These are phyloP conservation scores for Candida montana DNA, from an alignment of 805 yeast species.

Conservation along the genomic window DNA sequence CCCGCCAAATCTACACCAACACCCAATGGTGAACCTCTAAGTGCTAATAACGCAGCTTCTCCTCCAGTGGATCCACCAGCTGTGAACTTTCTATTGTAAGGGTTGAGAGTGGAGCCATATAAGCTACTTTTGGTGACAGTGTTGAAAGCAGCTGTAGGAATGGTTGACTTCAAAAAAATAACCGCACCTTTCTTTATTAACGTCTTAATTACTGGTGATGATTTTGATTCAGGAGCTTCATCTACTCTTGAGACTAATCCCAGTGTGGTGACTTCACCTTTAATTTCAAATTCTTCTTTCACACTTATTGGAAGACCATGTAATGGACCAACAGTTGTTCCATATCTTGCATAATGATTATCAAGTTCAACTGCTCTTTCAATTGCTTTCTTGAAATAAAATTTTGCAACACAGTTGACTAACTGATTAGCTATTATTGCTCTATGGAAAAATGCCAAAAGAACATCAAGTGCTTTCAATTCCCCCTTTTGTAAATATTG, in stretches of 20 bases:
- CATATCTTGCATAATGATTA: slow-evolving; percentile 36
- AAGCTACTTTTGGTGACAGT: slow-evolving; percentile 38
- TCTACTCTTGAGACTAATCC: slow-evolving; percentile 38
- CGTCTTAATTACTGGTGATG: slow-evolving; percentile 33
- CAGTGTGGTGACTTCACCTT: slow-evolving; percentile 40
- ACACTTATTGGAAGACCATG: slow-evolving; percentile 64
- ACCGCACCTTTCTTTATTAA: slow-evolving; percentile 44
- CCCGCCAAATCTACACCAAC: slow-evolving; percentile 53
- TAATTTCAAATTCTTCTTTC: slow-evolving; percentile 36
- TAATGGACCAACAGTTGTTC: slow-evolving; percentile 51
- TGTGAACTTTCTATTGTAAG: slow-evolving; percentile 34
- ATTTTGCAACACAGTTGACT: slow-evolving; percentile 25
- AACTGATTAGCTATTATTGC: slow-evolving; percentile 50
- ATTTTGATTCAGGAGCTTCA: slow-evolving; percentile 28
- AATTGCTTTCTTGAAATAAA: slow-evolving; percentile 49
- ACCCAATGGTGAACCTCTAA: slow-evolving; percentile 36
- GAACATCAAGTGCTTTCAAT: slow-evolving; percentile 37
- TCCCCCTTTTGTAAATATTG: slow-evolving; percentile 22
- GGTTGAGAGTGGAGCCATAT: slow-evolving; percentile 41
- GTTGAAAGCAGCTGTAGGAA: slow-evolving; percentile 43
- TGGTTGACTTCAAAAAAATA: slow-evolving; percentile 45
- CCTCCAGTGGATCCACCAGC: slow-evolving; percentile 51
- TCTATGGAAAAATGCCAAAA: slow-evolving; percentile 49
- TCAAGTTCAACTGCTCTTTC: slow-evolving; percentile 49
- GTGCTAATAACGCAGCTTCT: slow-evolving; percentile 42